Percentiles rank a stretch among this genome's conserved stretches.
Conservation (phyloP, 192 early-diverging fungal genomes). For the Umbelopsis vinacea region DNA sequence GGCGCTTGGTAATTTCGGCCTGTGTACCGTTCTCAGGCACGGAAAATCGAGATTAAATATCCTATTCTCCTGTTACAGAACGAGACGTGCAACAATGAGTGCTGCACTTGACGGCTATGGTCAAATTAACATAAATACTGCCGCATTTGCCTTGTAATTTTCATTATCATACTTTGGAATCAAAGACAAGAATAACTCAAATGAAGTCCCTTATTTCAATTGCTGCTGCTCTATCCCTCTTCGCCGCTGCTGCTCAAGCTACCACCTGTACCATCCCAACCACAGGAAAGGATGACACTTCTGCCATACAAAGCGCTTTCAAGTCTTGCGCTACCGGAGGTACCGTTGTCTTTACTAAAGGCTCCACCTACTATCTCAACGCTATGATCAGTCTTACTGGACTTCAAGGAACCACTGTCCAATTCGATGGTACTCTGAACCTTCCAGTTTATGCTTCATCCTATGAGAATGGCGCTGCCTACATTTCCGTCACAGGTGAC, state of each 20-base stretch:
- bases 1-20: constrained; percentile 3
- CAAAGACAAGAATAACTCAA: too few relatives aligned
- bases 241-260: constrained; percentile 15
- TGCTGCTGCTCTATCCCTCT: constrained; percentile 6
- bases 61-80: constrained; percentile 10
- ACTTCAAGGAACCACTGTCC: constrained; percentile 14
- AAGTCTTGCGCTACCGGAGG: constrained; percentile 28
- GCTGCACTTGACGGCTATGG: background rate
- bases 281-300: constrained; percentile 18
- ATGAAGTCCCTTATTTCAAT: constrained; percentile 11
- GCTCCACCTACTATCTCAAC: constrained; percentile 27
- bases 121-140: background rate
- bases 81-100: constrained; percentile 15
- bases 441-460: constrained; percentile 18
- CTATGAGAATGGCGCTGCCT: constrained; percentile 9
- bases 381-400: constrained; percentile 14
- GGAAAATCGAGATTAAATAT: constrained; percentile 16
- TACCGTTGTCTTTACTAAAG: constrained; percentile 28
- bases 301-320: constrained; percentile 25
- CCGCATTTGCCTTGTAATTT: constrained; percentile 6
- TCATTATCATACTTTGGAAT: background rate
- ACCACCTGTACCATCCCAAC: constrained; percentile 26
- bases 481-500: constrained; percentile 14
- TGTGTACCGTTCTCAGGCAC: constrained; percentile 11
- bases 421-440: constrained; percentile 21